Percentiles rank a stretch among this genome's conserved stretches.
Evolutionary conservation across 1,139 yeast genomes (phyloP).

Genomic region (Kurtzmaniella quercitrusa): DNA sequence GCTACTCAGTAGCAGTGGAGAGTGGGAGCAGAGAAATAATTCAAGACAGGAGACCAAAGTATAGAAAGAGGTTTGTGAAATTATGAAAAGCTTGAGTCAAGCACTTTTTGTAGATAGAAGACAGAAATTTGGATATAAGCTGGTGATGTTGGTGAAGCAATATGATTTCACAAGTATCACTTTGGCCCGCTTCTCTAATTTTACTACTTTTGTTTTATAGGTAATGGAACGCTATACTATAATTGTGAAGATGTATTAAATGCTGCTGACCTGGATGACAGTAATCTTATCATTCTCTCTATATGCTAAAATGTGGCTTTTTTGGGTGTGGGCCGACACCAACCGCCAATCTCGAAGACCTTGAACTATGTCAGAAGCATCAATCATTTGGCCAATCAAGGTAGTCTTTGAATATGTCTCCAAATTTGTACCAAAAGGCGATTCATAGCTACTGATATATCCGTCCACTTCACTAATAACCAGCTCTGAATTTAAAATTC

Average conservation of each 20-base stretch:
- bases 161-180: too few relatives aligned
- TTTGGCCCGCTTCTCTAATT: too few relatives aligned
- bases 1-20: not conserved
- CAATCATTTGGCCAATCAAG: not conserved
- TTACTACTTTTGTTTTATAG: not conserved
- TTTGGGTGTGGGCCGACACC: not conserved
- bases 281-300: not conserved
- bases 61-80: not conserved
- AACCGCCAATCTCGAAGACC: not conserved
- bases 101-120: not conserved
- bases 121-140: too few relatives aligned
- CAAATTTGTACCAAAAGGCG: conserved; percentile 7
- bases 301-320: not conserved
- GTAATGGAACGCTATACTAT: not conserved
- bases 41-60: not conserved
- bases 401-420: not conserved
- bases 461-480: conserved; percentile 11
- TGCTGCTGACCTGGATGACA: not conserved
- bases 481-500: conserved; percentile 15
- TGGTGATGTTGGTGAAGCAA: too few relatives aligned
- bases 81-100: not conserved
- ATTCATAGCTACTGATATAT: conserved; percentile 14
- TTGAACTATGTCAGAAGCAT: not conserved
- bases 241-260: not conserved
- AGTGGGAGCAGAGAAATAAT: not conserved